Base-by-base conservation (phyloP, 2,329 filamentous ascomycete genomes). In the Parafenestella ontariensis region DNA sequence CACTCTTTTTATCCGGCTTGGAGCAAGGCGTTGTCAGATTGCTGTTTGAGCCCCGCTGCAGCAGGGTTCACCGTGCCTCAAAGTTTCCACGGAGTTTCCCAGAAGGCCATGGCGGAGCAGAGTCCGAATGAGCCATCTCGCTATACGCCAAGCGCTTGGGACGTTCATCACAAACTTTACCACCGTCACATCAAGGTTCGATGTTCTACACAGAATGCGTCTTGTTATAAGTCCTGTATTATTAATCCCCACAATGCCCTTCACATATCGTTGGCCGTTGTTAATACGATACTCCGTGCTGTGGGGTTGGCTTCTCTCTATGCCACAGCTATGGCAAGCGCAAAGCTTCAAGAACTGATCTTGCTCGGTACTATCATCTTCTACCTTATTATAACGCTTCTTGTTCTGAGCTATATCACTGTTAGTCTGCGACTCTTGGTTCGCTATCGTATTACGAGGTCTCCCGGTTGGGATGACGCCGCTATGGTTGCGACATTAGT, bases 351-450 rank as follows among this genome's bases (percentile, higher is more conserved):
- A 34, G 68, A 72, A 47, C 45, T 67, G 8, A 33, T 62, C 10
- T 43, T 59, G 34, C 49, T 72, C 3, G 67, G 65, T 34, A 54
- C 54, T n/a, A 37, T 66, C 7, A 58, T 58, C 2, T 64, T 64
- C 33, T 41, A 49, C 17, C 39, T 70, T 8, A 55, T 66, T 36
- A 63, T 73, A n/a, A 59, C 52, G 13, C 66, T 75, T 33, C 54
- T 73, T n/a, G 28, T 65, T 40, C 46, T 68, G 15, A 59, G 62
- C 47, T 75, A 71, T 57, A 34, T 62, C 13, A 64, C 70, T 5
- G 70, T 75, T n/a, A 49, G 48, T 20, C 52, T 74, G 13, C 66
- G 72, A 24, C 48, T 75, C 53, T 75, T 69, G 69, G 72, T 73
- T 17, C 61, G 72, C 23, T 56, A 65, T 33, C 62, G 65, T 18